Evolutionary conservation across 495 filamentous ascomycete genomes (phyloP), one percentile per base, ranked within the genome.

Genomic region (Mycothermus thermophilus): DNA sequence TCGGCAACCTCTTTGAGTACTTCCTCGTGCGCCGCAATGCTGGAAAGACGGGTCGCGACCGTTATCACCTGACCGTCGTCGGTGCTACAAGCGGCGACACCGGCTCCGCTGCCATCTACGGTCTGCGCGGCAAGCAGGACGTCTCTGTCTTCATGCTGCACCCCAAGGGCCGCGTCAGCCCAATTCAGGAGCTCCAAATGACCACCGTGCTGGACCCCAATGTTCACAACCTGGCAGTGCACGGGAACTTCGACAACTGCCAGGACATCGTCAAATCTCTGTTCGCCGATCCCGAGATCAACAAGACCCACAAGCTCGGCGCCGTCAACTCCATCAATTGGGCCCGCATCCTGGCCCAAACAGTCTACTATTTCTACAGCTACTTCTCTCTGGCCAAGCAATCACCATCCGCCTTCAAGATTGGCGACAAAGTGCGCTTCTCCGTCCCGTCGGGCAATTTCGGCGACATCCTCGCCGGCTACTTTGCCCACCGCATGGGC

Each of bases 1-100:
- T 97, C 5, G 90, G 90, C 16, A 95, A 97, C 50, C 67, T 95
- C 9, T 94, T 97, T 51, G 90, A 97, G 60, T 97, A 88, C 53
- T 88, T 97, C 57, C 69, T 97, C 2, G 71, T 83, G 6, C 67
- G 86, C 22, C 75, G 76, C 56, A 97, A 97, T 45, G 40, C 71
- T 43, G 76, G 75, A 25, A 86, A 84, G 62, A 50, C 57, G n/a
- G 75, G 72, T 7, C 62, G 59, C 34, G 72, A 86, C 38, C 66
- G 85, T 46, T 75, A 94, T 44, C 88, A 93, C 51, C 63, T 95
- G 34, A 90, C 84, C 0, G 84, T 94, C 12, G 72, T 94, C 39
- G 85, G 90, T 13, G 88, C 90, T 4, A 96, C 90, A 3, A 84
- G 77, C 52, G 90, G 90, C 31, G 90, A 97, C 32, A 95, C 90